These are phyloP conservation scores for Carpinus fangiana DNA, from an alignment of 306 rosid genomes.

Conservation along the genomic window DNA sequence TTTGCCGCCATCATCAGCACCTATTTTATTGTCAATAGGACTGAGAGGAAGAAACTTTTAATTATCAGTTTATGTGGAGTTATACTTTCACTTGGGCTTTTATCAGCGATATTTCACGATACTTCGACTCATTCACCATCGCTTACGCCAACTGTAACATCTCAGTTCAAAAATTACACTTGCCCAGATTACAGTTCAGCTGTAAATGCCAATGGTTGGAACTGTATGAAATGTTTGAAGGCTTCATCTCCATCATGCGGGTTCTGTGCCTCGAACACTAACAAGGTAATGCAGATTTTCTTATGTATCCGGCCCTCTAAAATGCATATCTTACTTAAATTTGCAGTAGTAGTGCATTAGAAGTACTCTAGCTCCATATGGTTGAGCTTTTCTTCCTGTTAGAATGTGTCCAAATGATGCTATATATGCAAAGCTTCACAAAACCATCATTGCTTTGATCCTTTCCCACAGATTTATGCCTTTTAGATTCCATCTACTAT, in stretches of 20 bases:
- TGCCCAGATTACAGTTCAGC: conserved; percentile 35
- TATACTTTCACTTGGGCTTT: conserved; percentile 37
- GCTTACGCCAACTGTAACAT: conserved; percentile 28
- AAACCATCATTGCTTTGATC: not conserved
- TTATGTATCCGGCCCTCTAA: not conserved
- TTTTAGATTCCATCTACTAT: too few relatives aligned
- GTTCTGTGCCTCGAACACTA: conserved; percentile 45
- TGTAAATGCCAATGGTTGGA: conserved; percentile 33
- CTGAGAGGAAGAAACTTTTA: conserved; percentile 58
- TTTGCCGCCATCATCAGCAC: conserved; percentile 59
- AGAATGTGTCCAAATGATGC: not conserved
- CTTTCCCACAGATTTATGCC: too few relatives aligned
- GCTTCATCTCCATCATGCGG: conserved; percentile 47
- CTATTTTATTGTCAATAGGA: conserved; percentile 48
- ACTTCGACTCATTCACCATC: conserved; percentile 49
- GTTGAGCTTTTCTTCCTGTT: not conserved
- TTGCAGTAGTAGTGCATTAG: not conserved
- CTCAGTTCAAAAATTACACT: conserved; percentile 30
- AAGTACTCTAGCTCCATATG: not conserved
- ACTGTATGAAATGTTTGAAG: conserved; percentile 60
- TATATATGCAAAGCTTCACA: too few relatives aligned
- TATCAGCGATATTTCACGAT: conserved; percentile 37
- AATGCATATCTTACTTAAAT: not conserved
- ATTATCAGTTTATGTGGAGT: conserved; percentile 51
- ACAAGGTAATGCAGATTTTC: conserved; percentile 35